A percentile compares a stretch with the other conserved stretches of the same genome.
Conservation (phyloP, 73 alveolate species). For the Paramecium pentaurelia region DNA sequence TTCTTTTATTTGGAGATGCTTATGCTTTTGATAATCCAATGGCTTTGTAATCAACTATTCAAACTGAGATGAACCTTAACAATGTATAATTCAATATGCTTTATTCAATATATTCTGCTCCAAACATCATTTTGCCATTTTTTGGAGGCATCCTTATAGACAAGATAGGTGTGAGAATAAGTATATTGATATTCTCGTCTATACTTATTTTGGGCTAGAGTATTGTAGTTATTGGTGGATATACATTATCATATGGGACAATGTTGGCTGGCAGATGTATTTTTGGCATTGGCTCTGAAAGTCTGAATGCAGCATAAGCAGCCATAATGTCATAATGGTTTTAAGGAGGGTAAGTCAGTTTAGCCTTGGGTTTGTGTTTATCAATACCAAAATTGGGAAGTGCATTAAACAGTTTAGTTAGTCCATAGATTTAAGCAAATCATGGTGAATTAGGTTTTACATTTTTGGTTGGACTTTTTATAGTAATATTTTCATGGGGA, state of each 20-base stretch:
- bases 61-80: background rate
- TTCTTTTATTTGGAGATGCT: slow-evolving; percentile 22
- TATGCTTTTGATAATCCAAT: slow-evolving; percentile 46
- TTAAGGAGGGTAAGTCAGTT: background rate
- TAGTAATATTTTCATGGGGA: slow-evolving; percentile 12
- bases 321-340: slow-evolving; percentile 24
- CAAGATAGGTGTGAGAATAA: slow-evolving; percentile 33
- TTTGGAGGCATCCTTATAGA: slow-evolving; percentile 59
- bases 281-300: slow-evolving; percentile 36
- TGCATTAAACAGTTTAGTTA: slow-evolving; percentile 23
- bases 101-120: slow-evolving; percentile 53
- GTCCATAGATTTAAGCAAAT: background rate
- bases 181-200: background rate
- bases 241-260: background rate
- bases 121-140: slow-evolving; percentile 50
- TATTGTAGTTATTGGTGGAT: slow-evolving; percentile 32
- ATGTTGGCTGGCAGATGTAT: slow-evolving; percentile 35
- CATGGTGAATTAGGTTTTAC: background rate
- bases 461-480: background rate
- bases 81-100: slow-evolving; percentile 40
- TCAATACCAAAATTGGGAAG: slow-evolving; percentile 38
- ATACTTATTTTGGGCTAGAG: background rate
- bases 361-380: slow-evolving; percentile 29
- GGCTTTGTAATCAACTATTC: slow-evolving; percentile 1
- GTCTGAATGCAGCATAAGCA: slow-evolving; percentile 41